Evolutionary conservation across 805 yeast species (phyloP), one percentile per base, ranked within the genome.

Genomic region (Kodamaea restingae): DNA sequence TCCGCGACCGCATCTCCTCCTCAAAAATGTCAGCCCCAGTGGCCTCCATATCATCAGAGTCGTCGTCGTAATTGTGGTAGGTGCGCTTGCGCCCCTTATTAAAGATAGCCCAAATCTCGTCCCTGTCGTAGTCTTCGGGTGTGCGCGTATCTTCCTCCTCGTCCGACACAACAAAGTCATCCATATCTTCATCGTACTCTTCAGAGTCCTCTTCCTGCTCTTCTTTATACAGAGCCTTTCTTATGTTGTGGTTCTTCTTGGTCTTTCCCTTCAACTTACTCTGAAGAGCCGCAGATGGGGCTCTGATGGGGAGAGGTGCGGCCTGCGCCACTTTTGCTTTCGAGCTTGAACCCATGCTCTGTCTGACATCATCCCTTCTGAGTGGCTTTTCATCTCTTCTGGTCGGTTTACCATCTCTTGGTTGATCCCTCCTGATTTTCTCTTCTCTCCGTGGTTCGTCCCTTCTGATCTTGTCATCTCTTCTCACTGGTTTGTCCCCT

Each of bases 101-200:
- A 59, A 90, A 84, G 60, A 91, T 74, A 14, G 80, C 76, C 96
- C 96, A 88, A 34, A 91, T 90, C 58, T 88, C 96, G 46, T 84
- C 88, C 32, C 91, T 65, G 50, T 86, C 85, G 48, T 84, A 85
- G 3, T 80, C 22, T 20, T 20, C 88, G 3, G 56, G 60, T 5
- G 59, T 42, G 5, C 41, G 46, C 30, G 47, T 58, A 32, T 43
- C 57, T n/a, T 43, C 46, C 29, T 52, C 60, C 35, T 44, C 57
- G 52, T 27, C 57, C 44, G 75, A 73, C 7, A 71, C 88, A 25
- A 82, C 68, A 50, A 81, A 81, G 29, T 73, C 81, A 43, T 69
- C 77, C 37, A 73, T 63, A 8, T 71, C 76, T 5, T 70, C 74
- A 17, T 70, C 42, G 27, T 28, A 28, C 18, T 27, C 38, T 11